phyloP scores from a whole-genome alignment of 108 stramenopile genomes.

The Nitzschia putrida region DNA sequence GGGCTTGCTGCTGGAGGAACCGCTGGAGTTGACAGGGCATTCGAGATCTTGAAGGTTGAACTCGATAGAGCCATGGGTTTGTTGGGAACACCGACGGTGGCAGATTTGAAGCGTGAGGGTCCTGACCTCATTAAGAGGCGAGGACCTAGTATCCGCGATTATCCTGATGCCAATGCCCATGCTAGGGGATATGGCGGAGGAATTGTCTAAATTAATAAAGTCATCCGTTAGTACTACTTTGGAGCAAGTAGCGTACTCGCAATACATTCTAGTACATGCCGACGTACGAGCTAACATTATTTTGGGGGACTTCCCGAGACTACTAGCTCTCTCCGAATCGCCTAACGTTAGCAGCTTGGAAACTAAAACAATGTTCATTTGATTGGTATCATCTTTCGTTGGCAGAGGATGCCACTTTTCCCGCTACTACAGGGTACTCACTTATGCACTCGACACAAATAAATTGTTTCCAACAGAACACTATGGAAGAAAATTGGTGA shows the following conservation, averaged over 20 bases:
- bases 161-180: slow-evolving; percentile 86
- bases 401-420: too few relatives aligned
- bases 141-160: slow-evolving; percentile 71
- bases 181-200: slow-evolving; percentile 91
- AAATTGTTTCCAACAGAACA: too few relatives aligned
- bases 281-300: too few relatives aligned
- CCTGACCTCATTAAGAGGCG: slow-evolving; percentile 86
- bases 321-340: too few relatives aligned
- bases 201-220: slow-evolving; percentile 82
- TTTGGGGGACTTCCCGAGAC: too few relatives aligned
- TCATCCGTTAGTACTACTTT: not conserved
- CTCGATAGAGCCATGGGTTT: slow-evolving; percentile 91
- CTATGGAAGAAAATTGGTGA: too few relatives aligned
- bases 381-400: too few relatives aligned
- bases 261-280: too few relatives aligned
- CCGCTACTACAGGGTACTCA: too few relatives aligned
- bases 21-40: slow-evolving; percentile 86
- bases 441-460: too few relatives aligned
- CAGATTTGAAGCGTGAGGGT: slow-evolving; percentile 87
- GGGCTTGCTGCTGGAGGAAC: slow-evolving; percentile 92
- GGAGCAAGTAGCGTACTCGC: not conserved
- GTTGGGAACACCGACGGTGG: slow-evolving; percentile 84
- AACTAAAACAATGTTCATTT: too few relatives aligned
- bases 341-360: too few relatives aligned
- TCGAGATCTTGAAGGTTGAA: slow-evolving; percentile 84